Percentiles rank a stretch among this genome's conserved stretches.
phyloP scores from a whole-genome alignment of 2,329 filamentous ascomycete genomes.

The Aspergillus vadensis region DNA sequence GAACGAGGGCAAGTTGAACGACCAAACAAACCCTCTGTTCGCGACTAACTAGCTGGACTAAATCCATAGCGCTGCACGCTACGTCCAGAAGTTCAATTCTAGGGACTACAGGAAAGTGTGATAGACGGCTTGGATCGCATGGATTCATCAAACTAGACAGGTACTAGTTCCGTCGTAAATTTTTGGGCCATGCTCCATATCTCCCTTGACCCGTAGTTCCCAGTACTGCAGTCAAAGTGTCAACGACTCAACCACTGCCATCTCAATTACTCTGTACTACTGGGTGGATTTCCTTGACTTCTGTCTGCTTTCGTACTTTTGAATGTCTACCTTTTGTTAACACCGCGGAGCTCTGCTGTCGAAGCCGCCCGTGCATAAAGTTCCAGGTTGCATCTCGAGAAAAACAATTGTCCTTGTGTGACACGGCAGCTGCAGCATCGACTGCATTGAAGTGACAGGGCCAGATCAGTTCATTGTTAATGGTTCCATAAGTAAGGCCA shows the following conservation, averaged over 20 bases:
- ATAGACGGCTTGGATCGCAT: background rate
- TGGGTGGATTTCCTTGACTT: background rate
- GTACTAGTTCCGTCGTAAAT: background rate
- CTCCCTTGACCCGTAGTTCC: background rate
- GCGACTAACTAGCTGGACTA: background rate
- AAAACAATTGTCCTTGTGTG: background rate
- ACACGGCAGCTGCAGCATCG: conserved; percentile 1
- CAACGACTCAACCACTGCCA: background rate
- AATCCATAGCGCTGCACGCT: background rate
- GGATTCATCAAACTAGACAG: background rate
- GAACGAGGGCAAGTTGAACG: background rate
- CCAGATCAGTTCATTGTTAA: background rate
- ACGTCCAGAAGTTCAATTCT: background rate
- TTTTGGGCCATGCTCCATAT: background rate
- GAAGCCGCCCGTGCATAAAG: background rate
- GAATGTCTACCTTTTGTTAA: too few relatives aligned
- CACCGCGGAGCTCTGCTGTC: too few relatives aligned
- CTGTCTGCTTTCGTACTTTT: too few relatives aligned
- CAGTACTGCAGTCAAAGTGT: background rate
- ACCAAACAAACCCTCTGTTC: background rate
- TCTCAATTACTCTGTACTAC: background rate
- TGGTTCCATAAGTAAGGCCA: too few relatives aligned
- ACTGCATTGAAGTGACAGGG: background rate
- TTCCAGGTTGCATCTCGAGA: background rate
- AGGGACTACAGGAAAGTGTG: background rate